A percentile compares a stretch with the other conserved stretches of the same genome.
Evolutionary conservation across 495 filamentous ascomycete species (phyloP).

Genomic region (Tetracladium setigerum): DNA sequence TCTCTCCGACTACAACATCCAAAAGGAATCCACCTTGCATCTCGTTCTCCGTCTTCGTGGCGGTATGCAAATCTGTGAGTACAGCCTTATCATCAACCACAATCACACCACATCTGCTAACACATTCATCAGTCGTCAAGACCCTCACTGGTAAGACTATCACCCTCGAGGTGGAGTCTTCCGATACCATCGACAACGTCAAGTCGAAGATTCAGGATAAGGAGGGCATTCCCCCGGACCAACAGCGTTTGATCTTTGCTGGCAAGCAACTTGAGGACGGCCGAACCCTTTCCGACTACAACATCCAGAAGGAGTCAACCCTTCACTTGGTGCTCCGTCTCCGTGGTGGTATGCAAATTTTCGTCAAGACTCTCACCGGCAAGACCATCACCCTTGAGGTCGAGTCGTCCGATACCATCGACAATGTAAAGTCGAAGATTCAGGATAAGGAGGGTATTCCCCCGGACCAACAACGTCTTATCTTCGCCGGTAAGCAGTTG

Average conservation of each 20-base stretch:
- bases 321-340: conserved; percentile 95
- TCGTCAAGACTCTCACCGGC: conserved; percentile 69
- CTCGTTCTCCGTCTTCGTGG: conserved; percentile 95
- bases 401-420: too few species aligned
- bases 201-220: conserved; percentile 80
- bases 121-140: conserved; percentile 51
- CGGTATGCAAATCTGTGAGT: conserved; percentile 86
- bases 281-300: too few species aligned
- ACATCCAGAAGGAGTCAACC: conserved; percentile 97
- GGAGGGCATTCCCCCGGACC: conserved; percentile 91
- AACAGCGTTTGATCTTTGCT: conserved; percentile 92
- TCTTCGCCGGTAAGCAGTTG: conserved; percentile 86
- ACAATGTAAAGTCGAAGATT: conserved; percentile 91
- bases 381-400: too few species aligned
- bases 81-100: conserved; percentile 17
- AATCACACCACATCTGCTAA: too few species aligned
- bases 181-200: conserved; percentile 95
- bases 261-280: conserved; percentile 95
- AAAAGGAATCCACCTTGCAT: conserved; percentile 96
- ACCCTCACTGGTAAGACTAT: conserved; percentile 96
- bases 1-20: conserved; percentile 98
- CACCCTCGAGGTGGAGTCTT: conserved; percentile 94
- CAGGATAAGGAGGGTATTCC: conserved; percentile 99
- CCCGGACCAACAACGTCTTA: conserved; percentile 96
- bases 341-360: conserved; percentile 99